Evolutionary conservation across 495 filamentous ascomycete species (phyloP).

Genomic region (Penicillium ochrochloron): DNA sequence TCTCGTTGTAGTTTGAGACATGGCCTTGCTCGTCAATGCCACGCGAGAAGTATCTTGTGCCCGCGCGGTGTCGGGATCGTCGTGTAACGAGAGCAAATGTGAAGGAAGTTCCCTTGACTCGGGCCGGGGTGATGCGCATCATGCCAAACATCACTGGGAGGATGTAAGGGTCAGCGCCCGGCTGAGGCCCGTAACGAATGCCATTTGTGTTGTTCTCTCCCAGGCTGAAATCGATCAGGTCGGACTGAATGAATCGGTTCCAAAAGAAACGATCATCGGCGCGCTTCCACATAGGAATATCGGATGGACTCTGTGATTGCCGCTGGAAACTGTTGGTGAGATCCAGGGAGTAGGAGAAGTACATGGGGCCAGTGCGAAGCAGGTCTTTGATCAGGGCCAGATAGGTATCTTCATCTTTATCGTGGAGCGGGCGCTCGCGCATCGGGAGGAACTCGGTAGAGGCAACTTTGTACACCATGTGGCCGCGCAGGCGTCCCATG

Average conservation of each 20-base stretch:
- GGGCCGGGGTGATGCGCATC: conserved; percentile 81
- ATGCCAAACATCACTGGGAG: conserved; percentile 94
- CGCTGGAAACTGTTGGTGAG: conserved; percentile 94
- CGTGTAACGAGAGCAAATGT: conserved; percentile 88
- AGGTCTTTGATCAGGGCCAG: conserved; percentile 75
- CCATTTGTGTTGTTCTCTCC: conserved; percentile 47
- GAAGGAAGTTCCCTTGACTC: conserved; percentile 77
- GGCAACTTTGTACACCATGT: conserved; percentile 90
- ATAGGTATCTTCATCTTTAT: conserved; percentile 92
- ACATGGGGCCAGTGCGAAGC: conserved; percentile 86
- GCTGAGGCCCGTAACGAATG: conserved; percentile 67
- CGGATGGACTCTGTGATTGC: conserved; percentile 71
- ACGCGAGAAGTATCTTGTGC: conserved; percentile 92
- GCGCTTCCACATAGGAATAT: conserved; percentile 81
- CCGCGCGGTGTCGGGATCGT: conserved; percentile 80
- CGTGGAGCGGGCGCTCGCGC: conserved; percentile 87
- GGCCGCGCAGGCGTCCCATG: conserved; percentile 86
- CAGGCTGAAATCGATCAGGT: conserved; percentile 83
- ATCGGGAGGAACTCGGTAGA: conserved; percentile 93
- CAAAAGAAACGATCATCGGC: conserved; percentile 98
- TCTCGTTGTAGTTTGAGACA: conserved; percentile 97
- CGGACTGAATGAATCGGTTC: conserved; percentile 90
- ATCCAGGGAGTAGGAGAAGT: conserved; percentile 96
- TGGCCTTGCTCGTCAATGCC: conserved; percentile 93
- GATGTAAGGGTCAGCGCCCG: conserved; percentile 88